Base-by-base conservation (phyloP, 306 rosid genomes). In the Vigna trinervia region DNA sequence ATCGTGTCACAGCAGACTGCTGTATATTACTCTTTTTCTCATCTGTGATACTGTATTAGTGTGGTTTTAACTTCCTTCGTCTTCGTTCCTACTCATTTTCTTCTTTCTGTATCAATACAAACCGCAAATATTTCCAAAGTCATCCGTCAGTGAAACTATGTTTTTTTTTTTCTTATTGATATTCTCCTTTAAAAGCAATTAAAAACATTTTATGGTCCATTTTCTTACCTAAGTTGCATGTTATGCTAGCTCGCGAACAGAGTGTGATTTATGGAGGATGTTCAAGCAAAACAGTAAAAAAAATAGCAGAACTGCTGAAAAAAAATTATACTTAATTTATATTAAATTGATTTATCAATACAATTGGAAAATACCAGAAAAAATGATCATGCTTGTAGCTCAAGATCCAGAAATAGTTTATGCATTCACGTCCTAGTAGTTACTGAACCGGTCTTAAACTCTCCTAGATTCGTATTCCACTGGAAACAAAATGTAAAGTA, bases 1-100 rank as follows among this genome's bases (percentile, higher is more conserved):
- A 9, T 38, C 81, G 73, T 63, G 78, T 67, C 62, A 72, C 54
- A 62, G 71, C 66, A 76, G 22, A 74, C 66, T 64, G 26, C 38
- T 53, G 20, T 70, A 45, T 61, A 39, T 41, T 60, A 6, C 28
- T 75, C 30, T 30, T 63, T 50, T 70, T 64, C 62, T n/a, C 22
- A 45, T 19, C 45, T 71, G 50, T 77, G 62, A 38, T 77, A 63
- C 69, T 82, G 61, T 23, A 45, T 23, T 77, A 23, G 1, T 72
- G 65, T 77, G 65, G 43, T 76, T 70, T 69, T 62, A 17, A 43
- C 58, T 76, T 61, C 53, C 59, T 26, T 30, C 43, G 36, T 58
- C 19, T 22, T 6, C 76, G 67, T 52, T 28, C 26, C 12, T 57
- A 43, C 47, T 60, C 3, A 26, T 43, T 43, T 64, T 46, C 58